Base-by-base conservation (phyloP, 2,329 filamentous ascomycete genomes). In the Sporothrix dimorphospora region DNA sequence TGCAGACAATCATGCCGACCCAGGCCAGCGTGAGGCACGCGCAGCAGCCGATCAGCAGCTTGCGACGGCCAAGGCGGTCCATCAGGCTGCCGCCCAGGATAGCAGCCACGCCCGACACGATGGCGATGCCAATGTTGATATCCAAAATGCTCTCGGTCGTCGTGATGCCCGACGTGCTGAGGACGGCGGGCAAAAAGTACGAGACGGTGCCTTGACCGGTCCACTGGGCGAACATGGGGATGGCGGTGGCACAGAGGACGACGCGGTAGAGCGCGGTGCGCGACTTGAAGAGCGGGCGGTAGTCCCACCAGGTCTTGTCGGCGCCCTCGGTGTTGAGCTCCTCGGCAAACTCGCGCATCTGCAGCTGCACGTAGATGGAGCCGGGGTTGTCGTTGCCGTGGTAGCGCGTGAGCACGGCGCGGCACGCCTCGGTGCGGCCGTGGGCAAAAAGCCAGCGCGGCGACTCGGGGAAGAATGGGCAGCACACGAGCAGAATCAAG, bases 221-320 rank as follows among this genome's bases (percentile, higher is more conserved):
- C 55, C 55, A 59, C 55, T 59, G 55, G 14, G 55, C 55, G 30
- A 59, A 59, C 55, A 59, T 59, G 55, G 55, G 55, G 14, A 59
- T 38, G 27, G 55, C 55, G 2, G 55, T 59, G 27, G 55, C 55
- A 8, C 55, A 59, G 27, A 59, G 27, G 16, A 59, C 16, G 14
- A 59, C 55, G 30, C 55, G 55, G 27, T 59, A 59, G 24, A 59
- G 55, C 2, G 55, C 55, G 16, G 55, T 12, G 14, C 55, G 55
- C 27, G 55, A 59, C 55, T 34, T 59, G 55, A 59, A 59, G 12
- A 59, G 55, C 55, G 55, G 55, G 27, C 55, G 55, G 27, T 59
- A 59, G 55, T 59, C 55, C 55, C 24, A 34, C 55, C 24, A 38
- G 3, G 24, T 59, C 27, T 59, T 59, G 55, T 59, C 55, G 55